phyloP scores from a whole-genome alignment of 495 filamentous ascomycete genomes.

The Penicillium arizonense region DNA sequence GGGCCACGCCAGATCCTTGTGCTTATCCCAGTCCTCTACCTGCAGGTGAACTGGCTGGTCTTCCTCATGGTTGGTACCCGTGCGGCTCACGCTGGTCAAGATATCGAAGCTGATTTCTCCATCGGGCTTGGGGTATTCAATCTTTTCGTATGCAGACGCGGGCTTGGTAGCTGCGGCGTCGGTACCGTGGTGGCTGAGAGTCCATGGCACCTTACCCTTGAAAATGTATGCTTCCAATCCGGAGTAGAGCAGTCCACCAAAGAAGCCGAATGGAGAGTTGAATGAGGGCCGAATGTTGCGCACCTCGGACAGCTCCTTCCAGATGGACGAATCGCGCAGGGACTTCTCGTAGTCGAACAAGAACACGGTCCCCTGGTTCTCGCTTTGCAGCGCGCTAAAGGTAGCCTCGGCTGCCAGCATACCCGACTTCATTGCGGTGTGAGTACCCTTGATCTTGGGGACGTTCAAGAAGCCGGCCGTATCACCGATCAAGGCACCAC shows the following conservation, averaged over 20 bases:
- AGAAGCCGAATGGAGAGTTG: slow-evolving; percentile 77
- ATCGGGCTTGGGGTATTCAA: slow-evolving; percentile 96
- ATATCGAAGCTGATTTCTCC: slow-evolving; percentile 94
- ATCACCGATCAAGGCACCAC: slow-evolving; percentile 93
- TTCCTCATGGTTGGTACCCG: slow-evolving; percentile 98
- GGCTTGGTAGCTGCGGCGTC: slow-evolving; percentile 68
- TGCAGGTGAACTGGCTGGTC: slow-evolving; percentile 96
- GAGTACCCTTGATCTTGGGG: slow-evolving; percentile 97
- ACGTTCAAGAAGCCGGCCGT: slow-evolving; percentile 97
- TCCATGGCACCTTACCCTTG: slow-evolving; percentile 88
- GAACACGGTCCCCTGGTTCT: slow-evolving; percentile 70
- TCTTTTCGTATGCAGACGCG: slow-evolving; percentile 78
- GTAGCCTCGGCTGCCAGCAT: slow-evolving; percentile 95
- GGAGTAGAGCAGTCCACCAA: slow-evolving; percentile 89
- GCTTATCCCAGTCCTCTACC: slow-evolving; percentile 91
- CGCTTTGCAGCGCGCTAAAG: slow-evolving; percentile 66
- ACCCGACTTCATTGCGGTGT: slow-evolving; percentile 95
- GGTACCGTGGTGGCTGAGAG: slow-evolving; percentile 74
- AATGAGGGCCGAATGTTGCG: slow-evolving; percentile 98
- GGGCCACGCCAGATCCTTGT: slow-evolving; percentile 79
- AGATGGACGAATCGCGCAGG: slow-evolving; percentile 83
- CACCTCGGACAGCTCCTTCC: slow-evolving; percentile 91
- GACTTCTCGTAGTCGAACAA: slow-evolving; percentile 92
- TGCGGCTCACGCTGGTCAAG: slow-evolving; percentile 86
- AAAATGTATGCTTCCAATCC: slow-evolving; percentile 88